Base-by-base conservation (phyloP, 169 alveolate species). In the Nephromyces sp. region DNA sequence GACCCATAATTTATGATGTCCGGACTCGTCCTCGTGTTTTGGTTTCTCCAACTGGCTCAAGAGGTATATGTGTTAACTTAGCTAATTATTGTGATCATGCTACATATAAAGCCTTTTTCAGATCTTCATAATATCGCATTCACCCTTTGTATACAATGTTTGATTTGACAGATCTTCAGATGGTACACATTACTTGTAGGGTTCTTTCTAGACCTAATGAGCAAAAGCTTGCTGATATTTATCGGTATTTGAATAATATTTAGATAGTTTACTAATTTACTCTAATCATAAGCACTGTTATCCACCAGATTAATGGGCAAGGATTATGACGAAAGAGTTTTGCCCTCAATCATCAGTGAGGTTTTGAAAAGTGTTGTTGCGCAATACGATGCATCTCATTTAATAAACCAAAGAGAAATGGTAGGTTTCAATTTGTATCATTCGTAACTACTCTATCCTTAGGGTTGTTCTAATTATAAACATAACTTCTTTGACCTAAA, bases 311-410 rank as follows among this genome's bases (percentile, higher is more conserved):
- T 8, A 8, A 68, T 89, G 72, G 98, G 98, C 28, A 85, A 77
- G 64, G 98, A 96, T 81, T 93, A 95, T 87, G 98, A 96, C 80
- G 97, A 94, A 79, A 93, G 93, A 83, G 98, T 95, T 25, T 88
- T 96, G 34, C 99, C 98, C 0, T 95, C 98, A 5, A 92, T 96
- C 67, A 95, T 94, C 71, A 96, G 95, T 78, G 99, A 96, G 85
- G 97, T 94, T 27, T 78, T 95, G 73, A 94, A 94, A 85, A 86
- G 97, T 66, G 97, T 92, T 30, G 97, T 93, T 15, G 99, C 99
- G 29, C 96, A 96, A 80, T 95, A 89, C 83, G 93, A 95, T 70
- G 99, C 99, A 30, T 84, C 98, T 27, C 95, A 95, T 80, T 87
- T 96, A 34, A 89, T 96, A 79, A 92, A 97, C 15, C 92, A 93